Percentiles rank a stretch among this genome's conserved stretches.
phyloP scores from a whole-genome alignment of 73 alveolate species.

The Symbiodinium natans region DNA sequence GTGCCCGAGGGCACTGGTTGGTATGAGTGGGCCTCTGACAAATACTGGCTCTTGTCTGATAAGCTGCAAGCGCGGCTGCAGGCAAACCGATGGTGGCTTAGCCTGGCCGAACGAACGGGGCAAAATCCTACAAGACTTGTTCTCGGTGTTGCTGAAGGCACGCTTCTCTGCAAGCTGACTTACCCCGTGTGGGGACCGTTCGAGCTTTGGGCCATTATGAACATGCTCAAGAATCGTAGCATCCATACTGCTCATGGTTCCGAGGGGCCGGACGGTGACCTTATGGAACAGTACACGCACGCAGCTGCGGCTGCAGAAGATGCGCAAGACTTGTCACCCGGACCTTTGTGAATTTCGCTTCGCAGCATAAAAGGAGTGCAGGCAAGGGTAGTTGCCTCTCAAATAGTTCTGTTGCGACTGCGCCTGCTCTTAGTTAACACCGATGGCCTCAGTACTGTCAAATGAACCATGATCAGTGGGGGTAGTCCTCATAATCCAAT shows the following conservation, averaged over 20 bases:
- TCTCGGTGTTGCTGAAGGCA: constrained; percentile 54
- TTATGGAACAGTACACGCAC: neutral
- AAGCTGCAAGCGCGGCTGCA: constrained; percentile 17
- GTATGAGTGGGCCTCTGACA: constrained; percentile 53
- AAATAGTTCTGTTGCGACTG: too few species aligned
- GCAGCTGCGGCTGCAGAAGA: constrained; percentile 82
- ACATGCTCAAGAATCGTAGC: neutral
- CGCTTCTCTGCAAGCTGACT: constrained; percentile 20
- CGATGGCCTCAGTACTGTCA: too few species aligned
- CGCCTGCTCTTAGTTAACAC: too few species aligned
- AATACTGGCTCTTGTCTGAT: constrained; percentile 66
- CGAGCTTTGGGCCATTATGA: constrained; percentile 70
- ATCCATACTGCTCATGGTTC: neutral
- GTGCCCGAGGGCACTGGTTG: neutral
- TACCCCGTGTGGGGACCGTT: constrained; percentile 75
- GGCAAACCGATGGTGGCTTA: constrained; percentile 28
- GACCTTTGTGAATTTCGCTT: neutral
- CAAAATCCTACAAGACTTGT: constrained; percentile 39
- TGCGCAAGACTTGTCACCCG: constrained; percentile 24
- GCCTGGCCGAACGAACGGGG: constrained; percentile 21
- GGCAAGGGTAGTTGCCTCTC: too few species aligned
- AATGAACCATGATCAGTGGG: too few species aligned
- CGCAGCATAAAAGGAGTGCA: neutral
- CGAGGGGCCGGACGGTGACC: constrained; percentile 28
- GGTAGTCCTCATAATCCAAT: too few species aligned